Conservation (phyloP, 805 yeast genomes). For the Ascoidea asiatica region DNA sequence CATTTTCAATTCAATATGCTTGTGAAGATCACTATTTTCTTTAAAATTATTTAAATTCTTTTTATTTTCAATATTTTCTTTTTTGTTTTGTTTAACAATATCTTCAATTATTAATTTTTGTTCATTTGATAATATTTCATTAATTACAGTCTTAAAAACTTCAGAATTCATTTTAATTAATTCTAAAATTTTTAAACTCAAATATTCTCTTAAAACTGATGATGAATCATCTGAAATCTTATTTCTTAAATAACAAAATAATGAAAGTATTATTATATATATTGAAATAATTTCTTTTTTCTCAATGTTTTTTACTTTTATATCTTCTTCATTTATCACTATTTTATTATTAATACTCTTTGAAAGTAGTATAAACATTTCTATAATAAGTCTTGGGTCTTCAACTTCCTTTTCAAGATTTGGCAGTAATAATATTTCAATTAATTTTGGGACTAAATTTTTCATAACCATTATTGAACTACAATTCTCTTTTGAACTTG, state of each 20-base stretch:
- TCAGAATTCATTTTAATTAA: slow-evolving; percentile 30
- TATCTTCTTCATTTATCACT: slow-evolving; percentile 13
- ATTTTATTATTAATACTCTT: slow-evolving; percentile 22
- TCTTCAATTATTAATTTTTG: slow-evolving; percentile 21
- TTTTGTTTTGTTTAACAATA: too few relatives aligned
- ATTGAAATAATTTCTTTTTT: slow-evolving; percentile 15
- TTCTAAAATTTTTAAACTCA: slow-evolving; percentile 32
- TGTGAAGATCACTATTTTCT: too few relatives aligned
- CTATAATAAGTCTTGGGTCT: slow-evolving; percentile 30
- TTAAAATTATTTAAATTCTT: too few relatives aligned
- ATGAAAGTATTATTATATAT: slow-evolving; percentile 16
- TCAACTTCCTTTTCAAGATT: slow-evolving; percentile 15
- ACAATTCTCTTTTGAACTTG: slow-evolving; percentile 14
- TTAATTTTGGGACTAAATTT: slow-evolving; percentile 30
- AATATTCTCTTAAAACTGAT: slow-evolving; percentile 20
- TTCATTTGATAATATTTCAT: slow-evolving; percentile 20
- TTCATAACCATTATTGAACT: slow-evolving; percentile 24
- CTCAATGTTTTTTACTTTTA: not conserved
- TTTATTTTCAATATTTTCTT: too few relatives aligned
- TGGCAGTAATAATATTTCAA: slow-evolving; percentile 19
- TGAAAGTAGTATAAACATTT: slow-evolving; percentile 32
- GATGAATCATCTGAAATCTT: slow-evolving; percentile 10
- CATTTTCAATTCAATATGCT: too few relatives aligned
- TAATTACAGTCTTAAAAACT: slow-evolving; percentile 35
- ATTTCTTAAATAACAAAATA: slow-evolving; percentile 23